A percentile compares a stretch with the other conserved stretches of the same genome.
Conservation (phyloP, 2,329 filamentous ascomycete species). For the Diaporthe vaccinii region DNA sequence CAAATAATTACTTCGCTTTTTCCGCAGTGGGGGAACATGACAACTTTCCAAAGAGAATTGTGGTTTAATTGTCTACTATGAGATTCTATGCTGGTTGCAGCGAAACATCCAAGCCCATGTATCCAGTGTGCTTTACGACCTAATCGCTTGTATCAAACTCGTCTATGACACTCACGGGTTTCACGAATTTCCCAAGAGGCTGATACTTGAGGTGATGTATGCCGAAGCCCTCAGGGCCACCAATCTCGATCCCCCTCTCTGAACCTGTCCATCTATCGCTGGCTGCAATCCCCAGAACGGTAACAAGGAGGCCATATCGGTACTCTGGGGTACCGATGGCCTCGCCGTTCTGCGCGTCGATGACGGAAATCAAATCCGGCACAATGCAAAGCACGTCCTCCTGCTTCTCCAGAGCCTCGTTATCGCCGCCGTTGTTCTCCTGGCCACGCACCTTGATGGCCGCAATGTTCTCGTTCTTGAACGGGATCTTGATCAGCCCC, state of each 20-base stretch:
- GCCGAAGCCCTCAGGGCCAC: slow-evolving; percentile 63
- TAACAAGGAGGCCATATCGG: slow-evolving; percentile 64
- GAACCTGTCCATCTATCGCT: slow-evolving; percentile 61
- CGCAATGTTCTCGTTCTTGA: slow-evolving; percentile 80
- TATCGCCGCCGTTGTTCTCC: slow-evolving; percentile 42
- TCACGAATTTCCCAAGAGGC: slow-evolving; percentile 61
- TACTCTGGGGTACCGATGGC: slow-evolving; percentile 71
- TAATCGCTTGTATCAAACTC: slow-evolving; percentile 53
- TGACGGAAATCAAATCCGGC: slow-evolving; percentile 68
- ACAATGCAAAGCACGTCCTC: slow-evolving; percentile 65
- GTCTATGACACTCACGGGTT: slow-evolving; percentile 66
- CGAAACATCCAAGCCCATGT: fast-evolving
- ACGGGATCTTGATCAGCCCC: slow-evolving; percentile 73
- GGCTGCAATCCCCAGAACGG: slow-evolving; percentile 61
- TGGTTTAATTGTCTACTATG: not conserved
- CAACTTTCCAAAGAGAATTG: too few species aligned
- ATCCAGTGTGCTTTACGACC: too few species aligned
- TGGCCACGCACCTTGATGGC: slow-evolving; percentile 55
- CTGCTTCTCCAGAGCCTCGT: slow-evolving; percentile 53
- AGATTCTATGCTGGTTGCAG: not conserved
- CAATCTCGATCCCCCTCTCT: slow-evolving; percentile 61
- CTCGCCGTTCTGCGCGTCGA: slow-evolving; percentile 69
- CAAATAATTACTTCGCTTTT: too few species aligned
- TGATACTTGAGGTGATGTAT: slow-evolving; percentile 62
- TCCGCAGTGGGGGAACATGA: too few species aligned